Evolutionary conservation across 1,139 yeast genomes (phyloP), one percentile per base, ranked within the genome.

Genomic region (Hyphopichia wangnamkhiaoensis): DNA sequence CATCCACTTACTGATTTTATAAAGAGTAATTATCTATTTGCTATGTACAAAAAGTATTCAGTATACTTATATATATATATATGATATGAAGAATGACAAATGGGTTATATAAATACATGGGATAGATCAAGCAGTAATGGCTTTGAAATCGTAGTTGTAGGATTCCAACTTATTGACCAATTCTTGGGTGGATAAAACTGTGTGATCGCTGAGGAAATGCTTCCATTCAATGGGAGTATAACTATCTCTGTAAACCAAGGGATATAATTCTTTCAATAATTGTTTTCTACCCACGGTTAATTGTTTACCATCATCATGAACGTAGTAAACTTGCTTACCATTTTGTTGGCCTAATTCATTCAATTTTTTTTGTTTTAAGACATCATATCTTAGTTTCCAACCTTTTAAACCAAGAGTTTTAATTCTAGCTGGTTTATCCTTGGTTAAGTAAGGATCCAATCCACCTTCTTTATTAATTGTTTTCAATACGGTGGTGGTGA

Each of bases 381-480:
- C 81, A 42, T 80, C 77, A 63, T 84, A 90, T 57, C 93, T 83
- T 53, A 93, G 72, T 54, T 76, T 79, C 98, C 98, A 93, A 23
- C 97, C 98, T 42, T 78, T 74, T 41, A 91, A 84, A 1, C 98
- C 98, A 56, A 93, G 70, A 56, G 94, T 95, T 69, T 93, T 93
- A 48, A 88, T 73, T 65, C 98, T 77, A 3, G 95, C 95, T 9
- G 95, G 74, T 51, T 85, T 88, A 45, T 89, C 95, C 65, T 93
- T 93, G 41, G 82, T 76, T 46, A 93, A 65, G 59, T 93, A 93
- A 50, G 82, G 81, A 58, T 93, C 98, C 46, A 93, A 72, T 12
- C 98, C 98, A 46, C 98, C 98, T 63, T 91, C 98, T 53, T 82
- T 87, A 41, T 87, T 83, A 46, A 93, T 84, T 1, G 97, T 90